These are phyloP conservation scores for Paramyrothecium roridum DNA, from an alignment of 2,329 filamentous ascomycete species.

Conservation along the genomic window DNA sequence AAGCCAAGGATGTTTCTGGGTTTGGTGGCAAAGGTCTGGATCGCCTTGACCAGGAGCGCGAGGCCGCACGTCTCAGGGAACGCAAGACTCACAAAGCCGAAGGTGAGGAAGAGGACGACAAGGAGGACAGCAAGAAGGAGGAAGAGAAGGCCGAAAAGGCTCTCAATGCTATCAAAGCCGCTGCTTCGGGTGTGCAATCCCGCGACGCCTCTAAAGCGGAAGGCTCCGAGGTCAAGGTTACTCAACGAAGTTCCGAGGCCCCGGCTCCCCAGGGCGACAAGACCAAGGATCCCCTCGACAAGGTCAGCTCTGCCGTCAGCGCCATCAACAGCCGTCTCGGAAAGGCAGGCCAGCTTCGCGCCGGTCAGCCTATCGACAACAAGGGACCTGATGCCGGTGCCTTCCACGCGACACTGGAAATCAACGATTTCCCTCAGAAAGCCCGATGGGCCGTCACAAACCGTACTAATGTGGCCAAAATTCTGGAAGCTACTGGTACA, in stretches of 20 bases:
- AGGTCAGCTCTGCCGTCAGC: constrained; percentile 84
- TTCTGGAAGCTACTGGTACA: constrained; percentile 88
- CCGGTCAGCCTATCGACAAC: constrained; percentile 95
- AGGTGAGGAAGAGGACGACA: constrained; percentile 76
- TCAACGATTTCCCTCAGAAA: constrained; percentile 99
- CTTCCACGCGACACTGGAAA: constrained; percentile 95
- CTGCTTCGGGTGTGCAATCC: constrained; percentile 54
- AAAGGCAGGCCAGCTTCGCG: constrained; percentile 82
- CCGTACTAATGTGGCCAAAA: constrained; percentile 96
- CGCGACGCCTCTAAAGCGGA: constrained; percentile 49
- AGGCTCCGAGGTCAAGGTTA: constrained; percentile 26
- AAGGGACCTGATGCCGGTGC: constrained; percentile 96
- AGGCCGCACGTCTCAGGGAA: constrained; percentile 81
- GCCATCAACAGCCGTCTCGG: constrained; percentile 89
- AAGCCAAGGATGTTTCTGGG: constrained; percentile 83
- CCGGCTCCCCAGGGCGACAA: constrained; percentile 55
- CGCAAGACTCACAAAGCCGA: constrained; percentile 88
- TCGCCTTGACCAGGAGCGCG: constrained; percentile 84
- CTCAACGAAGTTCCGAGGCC: constrained; percentile 45
- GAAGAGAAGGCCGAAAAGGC: constrained; percentile 69
- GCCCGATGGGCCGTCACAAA: constrained; percentile 98
- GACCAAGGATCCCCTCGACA: constrained; percentile 71
- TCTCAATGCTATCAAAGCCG: constrained; percentile 61
- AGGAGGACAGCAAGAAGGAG: constrained; percentile 73
- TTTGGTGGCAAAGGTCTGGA: constrained; percentile 96